Conservation (phyloP, 164 flowering plant genomes). For the Magnolia kwangsiensis region DNA sequence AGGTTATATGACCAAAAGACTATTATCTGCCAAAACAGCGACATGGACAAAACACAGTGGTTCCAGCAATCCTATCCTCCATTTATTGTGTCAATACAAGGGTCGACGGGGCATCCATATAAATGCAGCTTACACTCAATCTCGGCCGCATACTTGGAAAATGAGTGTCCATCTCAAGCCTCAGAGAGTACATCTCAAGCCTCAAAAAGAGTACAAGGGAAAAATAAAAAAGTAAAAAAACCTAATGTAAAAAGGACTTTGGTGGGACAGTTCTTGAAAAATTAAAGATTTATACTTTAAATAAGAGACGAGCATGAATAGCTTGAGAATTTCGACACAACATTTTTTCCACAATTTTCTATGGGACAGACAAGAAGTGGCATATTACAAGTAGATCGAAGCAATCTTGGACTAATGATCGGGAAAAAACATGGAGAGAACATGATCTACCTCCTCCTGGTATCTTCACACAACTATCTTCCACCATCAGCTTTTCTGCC, state of each 20-base stretch:
- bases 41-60: too few relatives aligned
- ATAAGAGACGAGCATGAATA: neutral
- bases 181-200: too few relatives aligned
- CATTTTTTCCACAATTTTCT: slow-evolving; percentile 30
- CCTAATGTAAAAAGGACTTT: neutral
- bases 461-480: slow-evolving; percentile 6
- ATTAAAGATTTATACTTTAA: too few relatives aligned
- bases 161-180: neutral
- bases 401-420: slow-evolving; percentile 4
- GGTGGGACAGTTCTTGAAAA: slow-evolving; percentile 6
- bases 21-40: too few relatives aligned
- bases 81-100: too few relatives aligned
- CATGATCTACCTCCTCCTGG: slow-evolving; percentile 24
- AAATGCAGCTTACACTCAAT: neutral
- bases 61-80: too few relatives aligned
- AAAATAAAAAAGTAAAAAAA: too few relatives aligned
- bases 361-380: slow-evolving; percentile 35
- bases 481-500: slow-evolving; percentile 19
- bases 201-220: neutral
- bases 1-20: too few relatives aligned
- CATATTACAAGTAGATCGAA: slow-evolving; percentile 40
- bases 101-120: too few relatives aligned
- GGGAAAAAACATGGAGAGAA: slow-evolving; percentile 12
- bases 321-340: slow-evolving; percentile 4
- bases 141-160: neutral